phyloP scores from a whole-genome alignment of 2,329 filamentous ascomycete species.

The Epichloe amarillans region DNA sequence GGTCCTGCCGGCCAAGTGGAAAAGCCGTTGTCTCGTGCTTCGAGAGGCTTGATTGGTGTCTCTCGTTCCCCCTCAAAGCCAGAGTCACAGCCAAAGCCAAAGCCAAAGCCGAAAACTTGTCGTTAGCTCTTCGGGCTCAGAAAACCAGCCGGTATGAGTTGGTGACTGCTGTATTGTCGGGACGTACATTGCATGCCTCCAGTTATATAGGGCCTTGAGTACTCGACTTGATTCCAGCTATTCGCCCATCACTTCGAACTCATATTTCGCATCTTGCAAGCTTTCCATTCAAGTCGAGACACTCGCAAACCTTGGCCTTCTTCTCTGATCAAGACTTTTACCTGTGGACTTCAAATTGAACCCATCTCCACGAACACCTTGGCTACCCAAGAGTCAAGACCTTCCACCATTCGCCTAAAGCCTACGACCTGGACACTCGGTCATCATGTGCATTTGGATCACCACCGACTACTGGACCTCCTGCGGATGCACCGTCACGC shows the following conservation, averaged over 20 bases:
- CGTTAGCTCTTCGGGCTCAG: background rate
- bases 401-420: background rate
- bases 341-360: background rate
- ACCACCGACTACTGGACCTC: slow-evolving; percentile 18
- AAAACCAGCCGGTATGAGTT: slow-evolving; percentile 4
- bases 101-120: background rate
- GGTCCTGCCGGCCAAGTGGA: slow-evolving; percentile 5
- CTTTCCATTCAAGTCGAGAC: background rate
- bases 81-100: no score
- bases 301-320: background rate
- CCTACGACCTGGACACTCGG: background rate
- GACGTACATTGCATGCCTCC: background rate
- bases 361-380: background rate
- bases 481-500: slow-evolving; percentile 19
- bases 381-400: background rate
- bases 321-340: background rate
- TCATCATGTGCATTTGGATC: slow-evolving; percentile 23
- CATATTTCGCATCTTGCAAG: background rate
- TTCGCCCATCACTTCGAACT: background rate
- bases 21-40: slow-evolving; percentile 5
- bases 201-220: background rate
- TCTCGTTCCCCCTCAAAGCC: background rate
- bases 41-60: slow-evolving; percentile 4
- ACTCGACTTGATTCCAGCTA: background rate
- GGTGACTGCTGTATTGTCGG: background rate